Percentiles rank a stretch among this genome's conserved stretches.
Conservation (phyloP, 805 yeast species). For the Pichia cabralensis region DNA sequence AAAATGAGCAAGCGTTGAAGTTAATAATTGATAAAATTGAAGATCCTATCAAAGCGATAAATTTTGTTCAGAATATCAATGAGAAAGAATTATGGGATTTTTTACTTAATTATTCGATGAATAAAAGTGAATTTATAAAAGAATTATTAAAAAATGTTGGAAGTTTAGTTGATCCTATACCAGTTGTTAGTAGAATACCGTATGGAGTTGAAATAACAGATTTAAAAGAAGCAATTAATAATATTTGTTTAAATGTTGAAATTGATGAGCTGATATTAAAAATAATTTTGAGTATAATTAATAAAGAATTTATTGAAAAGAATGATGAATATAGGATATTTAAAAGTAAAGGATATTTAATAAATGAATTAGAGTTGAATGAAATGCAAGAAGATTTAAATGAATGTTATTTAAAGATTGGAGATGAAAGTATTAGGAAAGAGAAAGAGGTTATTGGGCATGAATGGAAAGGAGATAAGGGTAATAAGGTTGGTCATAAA, state of each 20-base stretch:
- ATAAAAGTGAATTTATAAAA: slow-evolving; percentile 66
- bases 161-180: slow-evolving; percentile 55
- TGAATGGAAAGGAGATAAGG: slow-evolving; percentile 22
- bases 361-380: slow-evolving; percentile 16
- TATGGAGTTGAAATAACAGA: slow-evolving; percentile 53
- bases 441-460: slow-evolving; percentile 26
- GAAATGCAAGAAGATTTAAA: slow-evolving; percentile 3
- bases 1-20: slow-evolving; percentile 61
- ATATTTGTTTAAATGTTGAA: slow-evolving; percentile 56
- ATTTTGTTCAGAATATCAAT: slow-evolving; percentile 57
- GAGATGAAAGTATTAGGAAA: slow-evolving; percentile 11
- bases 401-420: slow-evolving; percentile 5
- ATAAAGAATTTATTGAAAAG: slow-evolving; percentile 36
- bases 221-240: slow-evolving; percentile 47
- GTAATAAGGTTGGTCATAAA: slow-evolving; percentile 26
- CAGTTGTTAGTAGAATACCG: slow-evolving; percentile 58
- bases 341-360: slow-evolving; percentile 25
- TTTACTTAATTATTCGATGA: slow-evolving; percentile 58
- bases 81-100: slow-evolving; percentile 78
- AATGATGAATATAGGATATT: slow-evolving; percentile 23
- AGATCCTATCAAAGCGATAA: slow-evolving; percentile 74
- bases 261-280: slow-evolving; percentile 42
- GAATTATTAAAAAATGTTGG: slow-evolving; percentile 64
- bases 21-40: slow-evolving; percentile 68
- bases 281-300: slow-evolving; percentile 45